Evolutionary conservation across 768 basidiomycete genomes (phyloP), one percentile per base, ranked within the genome.

Genomic region (Daedaleopsis sinensis): DNA sequence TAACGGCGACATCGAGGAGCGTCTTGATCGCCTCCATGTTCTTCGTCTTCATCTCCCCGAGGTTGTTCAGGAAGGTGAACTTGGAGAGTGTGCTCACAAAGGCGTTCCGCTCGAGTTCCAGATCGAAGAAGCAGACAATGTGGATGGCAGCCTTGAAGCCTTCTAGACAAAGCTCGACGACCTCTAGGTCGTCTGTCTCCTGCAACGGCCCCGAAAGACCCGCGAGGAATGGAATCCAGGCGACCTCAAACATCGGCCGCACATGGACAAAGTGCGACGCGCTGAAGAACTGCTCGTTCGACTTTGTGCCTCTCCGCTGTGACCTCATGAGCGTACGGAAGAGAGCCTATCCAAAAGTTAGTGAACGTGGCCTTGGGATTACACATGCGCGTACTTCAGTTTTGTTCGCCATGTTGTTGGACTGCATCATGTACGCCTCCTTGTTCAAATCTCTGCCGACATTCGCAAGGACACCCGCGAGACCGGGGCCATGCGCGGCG

Each of bases 1-100:
- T 90, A 43, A 96, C 90, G 16, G 97, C 96, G 47, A 99, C 87
- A 70, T 98, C 97, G 12, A 99, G 79, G 54, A 99, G 80, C 3
- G 93, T 78, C 75, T 98, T 98, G 78, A 99, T 98, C 7, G 96
- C 97, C 72, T 98, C 97, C 87, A 99, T 97, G 71, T 98, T 98
- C 80, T 98, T 98, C 37, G 93, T 83, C 77, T 94, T 96, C 97
- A 99, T 99, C 79, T 98, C 97, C 57, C 95, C 94, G 5, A 98
- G 78, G 71, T 99, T 98, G 74, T 93, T 98, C 64, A 98, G 80
- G 82, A 97, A 97, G 0, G 97, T 99, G 74, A 98, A 98, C 73
- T 98, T 99, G 39, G 83, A 89, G 19, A 99, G 80, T 0, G 97
- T 99, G 19, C 96, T 95, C 48, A 99, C 94, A 71, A 98, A 99